Conservation (phyloP, 345 rosid species). For the Cardamine chenopodiifolia region DNA sequence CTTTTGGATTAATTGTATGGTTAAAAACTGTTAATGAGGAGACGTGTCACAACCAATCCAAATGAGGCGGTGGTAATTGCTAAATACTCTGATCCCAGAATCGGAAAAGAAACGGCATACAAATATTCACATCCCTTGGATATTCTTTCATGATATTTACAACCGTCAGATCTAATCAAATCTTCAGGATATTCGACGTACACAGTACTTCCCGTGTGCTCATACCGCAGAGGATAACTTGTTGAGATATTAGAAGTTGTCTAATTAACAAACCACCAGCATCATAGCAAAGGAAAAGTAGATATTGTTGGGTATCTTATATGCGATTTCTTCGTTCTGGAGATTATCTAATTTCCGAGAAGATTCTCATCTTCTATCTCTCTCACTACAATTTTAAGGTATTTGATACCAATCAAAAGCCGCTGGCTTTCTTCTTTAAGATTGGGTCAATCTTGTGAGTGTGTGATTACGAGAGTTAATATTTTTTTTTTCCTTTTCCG, state of each 20-base stretch:
- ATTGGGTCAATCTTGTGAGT: constrained; percentile 15
- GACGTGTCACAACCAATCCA: constrained; percentile 32
- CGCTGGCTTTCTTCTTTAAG: not conserved
- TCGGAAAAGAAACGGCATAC: constrained; percentile 1
- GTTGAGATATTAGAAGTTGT: not conserved
- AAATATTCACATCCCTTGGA: constrained; percentile 14
- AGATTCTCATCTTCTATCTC: constrained; percentile 24
- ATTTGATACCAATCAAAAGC: constrained; percentile 5
- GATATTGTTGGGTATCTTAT: not conserved
- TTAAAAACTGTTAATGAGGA: constrained; percentile 24
- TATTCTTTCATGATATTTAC: not conserved
- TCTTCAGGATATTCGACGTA: not conserved
- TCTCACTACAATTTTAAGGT: constrained; percentile 21
- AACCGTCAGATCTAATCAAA: constrained; percentile 29
- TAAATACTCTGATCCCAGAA: constrained; percentile 27
- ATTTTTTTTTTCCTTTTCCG: not conserved
- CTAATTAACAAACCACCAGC: constrained; percentile 27
- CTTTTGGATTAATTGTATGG: constrained; percentile 30
- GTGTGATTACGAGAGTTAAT: constrained; percentile 17
- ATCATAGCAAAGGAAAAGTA: constrained; percentile 14
- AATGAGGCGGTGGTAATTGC: constrained; percentile 43
- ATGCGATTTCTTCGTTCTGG: constrained; percentile 28
- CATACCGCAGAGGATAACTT: constrained; percentile 12
- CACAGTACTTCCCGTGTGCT: not conserved
- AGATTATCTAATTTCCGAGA: constrained; percentile 5